Base-by-base conservation (phyloP, 352 stramenopile genomes). In the Globisporangium cederbergense region DNA sequence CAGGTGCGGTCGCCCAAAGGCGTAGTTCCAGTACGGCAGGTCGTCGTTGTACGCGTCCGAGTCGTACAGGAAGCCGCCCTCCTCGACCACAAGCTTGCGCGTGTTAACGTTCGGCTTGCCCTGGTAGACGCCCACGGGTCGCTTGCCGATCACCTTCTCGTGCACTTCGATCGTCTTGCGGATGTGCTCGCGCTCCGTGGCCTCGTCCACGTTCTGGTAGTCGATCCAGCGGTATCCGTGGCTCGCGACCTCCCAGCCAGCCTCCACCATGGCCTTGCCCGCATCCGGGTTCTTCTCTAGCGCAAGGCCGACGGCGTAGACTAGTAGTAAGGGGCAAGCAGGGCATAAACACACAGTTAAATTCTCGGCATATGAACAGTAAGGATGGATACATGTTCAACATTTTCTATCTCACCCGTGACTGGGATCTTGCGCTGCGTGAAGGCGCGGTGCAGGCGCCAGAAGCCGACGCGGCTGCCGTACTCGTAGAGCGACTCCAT, bases 401-500 rank as follows among this genome's bases (percentile, higher is more conserved):
- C 4, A 10, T 50, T 18, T 45, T n/a, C 2, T n/a, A n/a, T 3
- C 54, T 25, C 43, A 75, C 69, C 69, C 0, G 95, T 99, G 43
- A 93, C 81, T 3, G 94, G 92, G 38, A 98, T 67, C 25, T 93
- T 81, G 61, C 90, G 91, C 46, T 81, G 64, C 13, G 87, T 97
- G 67, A 98, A 97, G 5, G 96, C 72, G 45, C 92, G 82, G 73
- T 98, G 88, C 25, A 99, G 74, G 16, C 96, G 81, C 96, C 95
- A 99, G 68, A 98, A 99, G 58, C 96, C 96, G 16, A 79, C 83
- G 47, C 96, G 89, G 40, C 89, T 96, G 58, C 95, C 96, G 75
- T 99, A 99, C 72, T 98, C 95, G 64, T 98, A 98, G 34, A 98
- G 77, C 55, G 86, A 97, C 75, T 99, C 95, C 87, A 98, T 97